Base-by-base conservation (phyloP, 2,329 filamentous ascomycete genomes). In the Penicillium sp. region DNA sequence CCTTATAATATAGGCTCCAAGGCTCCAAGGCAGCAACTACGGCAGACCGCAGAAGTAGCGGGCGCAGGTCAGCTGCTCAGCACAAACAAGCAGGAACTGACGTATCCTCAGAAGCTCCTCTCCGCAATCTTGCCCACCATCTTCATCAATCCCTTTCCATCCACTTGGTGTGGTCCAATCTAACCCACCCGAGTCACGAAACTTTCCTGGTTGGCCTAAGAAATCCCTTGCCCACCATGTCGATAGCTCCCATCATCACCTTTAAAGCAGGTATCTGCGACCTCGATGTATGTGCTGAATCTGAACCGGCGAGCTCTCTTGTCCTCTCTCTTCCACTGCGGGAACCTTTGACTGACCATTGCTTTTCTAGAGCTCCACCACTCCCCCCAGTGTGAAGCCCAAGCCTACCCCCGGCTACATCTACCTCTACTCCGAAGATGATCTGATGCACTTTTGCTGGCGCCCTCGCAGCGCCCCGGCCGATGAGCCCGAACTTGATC, bases 361-460 rank as follows among this genome's bases (percentile, higher is more conserved):
- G 15, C 1, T 24, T 10, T 26, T 48, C 41, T 58, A 83, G 79
- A 71, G 72, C 59, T 81, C 80, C 47, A 77, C 76, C 60, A 82
- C 80, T 65, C 86, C 87, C 44, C 82, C 81, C 71, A 90, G 87
- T 73, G 86, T 95, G 67, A 89, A 85, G 69, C 85, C 91, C 30
- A 81, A 84, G 61, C 78, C 84, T 23, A 87, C 85, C 7, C 86
- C 85, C 4, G 93, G 93, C 63, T 97, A 95, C 74, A 84, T 97
- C 69, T 97, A 95, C 72, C 86, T 97, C 48, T 96, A 94, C 75
- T 83, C 83, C 45, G 92, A 96, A 80, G 93, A 97, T 86, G 93
- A 97, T 46, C 84, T 99, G 54, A 82, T 96, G 55, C 92, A 97
- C 78, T 96, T 99, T 78, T 97, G 92, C 83, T 99, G 95, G 95